phyloP scores from a whole-genome alignment of 2,329 filamentous ascomycete genomes.

The Xylariaceae sp. region DNA sequence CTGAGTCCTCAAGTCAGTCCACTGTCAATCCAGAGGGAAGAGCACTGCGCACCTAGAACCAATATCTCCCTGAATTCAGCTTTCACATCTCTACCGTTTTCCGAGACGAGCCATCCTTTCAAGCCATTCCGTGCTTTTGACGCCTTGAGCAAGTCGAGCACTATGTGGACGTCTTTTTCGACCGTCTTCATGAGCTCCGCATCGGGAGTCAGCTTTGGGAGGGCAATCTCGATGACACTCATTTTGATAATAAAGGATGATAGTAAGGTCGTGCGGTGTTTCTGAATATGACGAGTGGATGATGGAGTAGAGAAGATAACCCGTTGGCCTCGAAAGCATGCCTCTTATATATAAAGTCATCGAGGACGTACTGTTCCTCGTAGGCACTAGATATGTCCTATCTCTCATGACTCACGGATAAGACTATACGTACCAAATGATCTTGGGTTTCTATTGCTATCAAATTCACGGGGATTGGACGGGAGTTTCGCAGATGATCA shows the following conservation, averaged over 20 bases:
- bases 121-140: not conserved
- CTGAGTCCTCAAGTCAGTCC: not conserved
- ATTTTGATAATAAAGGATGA: constrained; percentile 1
- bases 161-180: not conserved
- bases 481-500: no score
- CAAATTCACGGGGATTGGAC: no score
- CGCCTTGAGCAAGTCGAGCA: not conserved
- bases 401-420: no score
- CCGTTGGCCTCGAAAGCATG: no score
- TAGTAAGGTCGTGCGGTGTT: no score
- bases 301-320: no score
- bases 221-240: constrained; percentile 10
- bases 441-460: no score
- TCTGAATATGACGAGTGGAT: no score
- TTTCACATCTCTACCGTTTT: constrained; percentile 6
- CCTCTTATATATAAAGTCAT: no score
- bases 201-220: constrained; percentile 3
- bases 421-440: no score
- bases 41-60: constrained; percentile 2
- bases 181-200: constrained; percentile 1
- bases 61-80: constrained; percentile 4
- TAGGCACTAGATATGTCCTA: no score
- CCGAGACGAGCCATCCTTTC: constrained; percentile 5
- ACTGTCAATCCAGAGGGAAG: not conserved
- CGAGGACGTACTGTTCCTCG: no score